phyloP scores from a whole-genome alignment of 257 asterid genomes.

The Solanum sejunctum region DNA sequence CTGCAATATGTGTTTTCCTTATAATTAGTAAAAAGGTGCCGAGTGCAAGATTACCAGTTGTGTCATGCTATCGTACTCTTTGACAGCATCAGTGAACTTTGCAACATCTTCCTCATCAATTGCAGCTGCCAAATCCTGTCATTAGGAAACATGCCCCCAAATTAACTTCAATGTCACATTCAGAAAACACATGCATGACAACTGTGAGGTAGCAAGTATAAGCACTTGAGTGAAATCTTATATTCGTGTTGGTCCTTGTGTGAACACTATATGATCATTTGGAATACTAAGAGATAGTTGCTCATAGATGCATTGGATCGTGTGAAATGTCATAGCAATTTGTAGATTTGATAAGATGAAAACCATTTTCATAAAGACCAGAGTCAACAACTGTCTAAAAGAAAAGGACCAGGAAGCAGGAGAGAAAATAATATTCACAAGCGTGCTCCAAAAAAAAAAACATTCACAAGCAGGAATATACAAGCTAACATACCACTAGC shows the following conservation, averaged over 20 bases:
- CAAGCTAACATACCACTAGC: constrained; percentile 43
- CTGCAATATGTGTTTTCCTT: neutral
- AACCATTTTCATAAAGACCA: neutral
- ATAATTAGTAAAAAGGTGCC: neutral
- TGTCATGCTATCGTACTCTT: constrained; percentile 92
- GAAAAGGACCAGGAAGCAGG: neutral
- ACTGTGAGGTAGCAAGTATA: neutral
- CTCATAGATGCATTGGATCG: neutral
- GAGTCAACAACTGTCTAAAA: neutral
- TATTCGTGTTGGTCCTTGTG: neutral
- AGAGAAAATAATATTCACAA: neutral
- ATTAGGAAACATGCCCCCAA: neutral
- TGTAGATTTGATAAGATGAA: neutral
- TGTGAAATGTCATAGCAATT: neutral
- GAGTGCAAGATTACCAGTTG: constrained; percentile 49
- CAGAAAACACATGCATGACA: neutral
- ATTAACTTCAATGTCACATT: neutral
- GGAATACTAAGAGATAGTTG: neutral
- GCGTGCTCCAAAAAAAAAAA: too few species aligned
- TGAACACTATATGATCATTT: neutral
- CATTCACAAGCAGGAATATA: neutral
- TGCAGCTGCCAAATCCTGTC: constrained; percentile 75
- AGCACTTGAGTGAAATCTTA: constrained; percentile 1
- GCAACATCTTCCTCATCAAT: constrained; percentile 91
- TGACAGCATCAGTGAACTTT: constrained; percentile 90